These are phyloP conservation scores for Arxiozyma bovina DNA, from an alignment of 1,139 yeast genomes.

Conservation along the genomic window DNA sequence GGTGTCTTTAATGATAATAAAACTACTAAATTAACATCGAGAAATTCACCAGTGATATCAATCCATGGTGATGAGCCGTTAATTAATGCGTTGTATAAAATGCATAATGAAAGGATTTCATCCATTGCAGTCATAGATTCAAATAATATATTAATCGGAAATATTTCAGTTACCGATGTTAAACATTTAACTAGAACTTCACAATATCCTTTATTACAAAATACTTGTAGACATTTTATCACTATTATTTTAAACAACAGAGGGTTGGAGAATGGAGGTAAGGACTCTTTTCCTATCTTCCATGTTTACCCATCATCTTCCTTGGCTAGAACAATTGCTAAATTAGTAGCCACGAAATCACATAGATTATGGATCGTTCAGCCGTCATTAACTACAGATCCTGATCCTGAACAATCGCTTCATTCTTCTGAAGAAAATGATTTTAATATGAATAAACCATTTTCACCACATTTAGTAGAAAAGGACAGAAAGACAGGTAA, in stretches of 20 bases:
- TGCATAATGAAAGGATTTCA: conserved; percentile 75
- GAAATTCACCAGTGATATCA: conserved; percentile 47
- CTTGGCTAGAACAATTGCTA: conserved; percentile 82
- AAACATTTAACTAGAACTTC: conserved; percentile 74
- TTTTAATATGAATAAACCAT: conserved; percentile 4
- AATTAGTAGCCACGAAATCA: conserved; percentile 85
- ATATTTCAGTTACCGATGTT: conserved; percentile 88
- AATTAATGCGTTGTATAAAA: conserved; percentile 73
- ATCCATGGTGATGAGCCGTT: conserved; percentile 77
- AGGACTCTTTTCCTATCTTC: conserved; percentile 92
- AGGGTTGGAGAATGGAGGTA: conserved; percentile 75
- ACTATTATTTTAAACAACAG: conserved; percentile 75
- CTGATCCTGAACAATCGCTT: not conserved
- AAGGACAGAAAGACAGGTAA: conserved; percentile 52
- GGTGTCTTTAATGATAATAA: conserved; percentile 24
- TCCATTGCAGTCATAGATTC: conserved; percentile 90
- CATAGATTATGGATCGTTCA: conserved; percentile 91
- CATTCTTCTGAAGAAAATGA: not conserved
- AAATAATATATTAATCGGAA: conserved; percentile 66
- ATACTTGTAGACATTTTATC: conserved; percentile 77
- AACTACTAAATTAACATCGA: conserved; percentile 17
- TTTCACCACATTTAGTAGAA: conserved; percentile 24
- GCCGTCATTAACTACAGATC: conserved; percentile 24
- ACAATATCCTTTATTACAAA: conserved; percentile 67
- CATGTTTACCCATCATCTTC: conserved; percentile 74